Conservation (phyloP, 768 basidiomycete species). For the Lactarius sp. region DNA sequence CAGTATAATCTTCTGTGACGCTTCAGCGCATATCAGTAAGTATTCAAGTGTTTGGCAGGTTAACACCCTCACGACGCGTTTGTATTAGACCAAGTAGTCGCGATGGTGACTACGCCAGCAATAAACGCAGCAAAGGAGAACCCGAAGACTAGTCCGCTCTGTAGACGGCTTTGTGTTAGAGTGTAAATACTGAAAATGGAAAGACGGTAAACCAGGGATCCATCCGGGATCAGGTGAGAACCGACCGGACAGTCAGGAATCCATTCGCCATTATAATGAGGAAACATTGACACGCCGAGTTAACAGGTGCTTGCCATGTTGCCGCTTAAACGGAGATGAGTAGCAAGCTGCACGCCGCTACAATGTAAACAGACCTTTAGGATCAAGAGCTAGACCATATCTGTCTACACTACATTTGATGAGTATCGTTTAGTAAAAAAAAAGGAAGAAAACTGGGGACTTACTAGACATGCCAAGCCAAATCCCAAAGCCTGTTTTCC, state of each 20-base stretch:
- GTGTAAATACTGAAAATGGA: neutral
- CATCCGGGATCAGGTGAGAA: neutral
- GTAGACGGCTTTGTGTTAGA: neutral
- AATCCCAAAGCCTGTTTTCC: neutral
- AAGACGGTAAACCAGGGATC: neutral
- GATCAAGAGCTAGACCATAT: neutral
- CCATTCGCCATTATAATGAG: conserved; percentile 1
- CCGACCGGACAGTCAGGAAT: conserved; percentile 1
- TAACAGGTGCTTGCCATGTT: neutral
- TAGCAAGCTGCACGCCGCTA: neutral
- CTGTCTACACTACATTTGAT: neutral
- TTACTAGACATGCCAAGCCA: conserved; percentile 6
- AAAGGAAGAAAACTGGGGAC: neutral
- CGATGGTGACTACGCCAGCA: neutral
- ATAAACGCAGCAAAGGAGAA: neutral
- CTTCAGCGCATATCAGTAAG: neutral
- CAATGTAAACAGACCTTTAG: neutral
- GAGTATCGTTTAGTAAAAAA: neutral
- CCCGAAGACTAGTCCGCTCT: neutral
- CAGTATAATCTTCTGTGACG: neutral
- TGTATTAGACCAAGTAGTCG: neutral
- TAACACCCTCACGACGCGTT: neutral
- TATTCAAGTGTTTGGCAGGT: neutral
- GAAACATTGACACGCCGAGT: neutral
- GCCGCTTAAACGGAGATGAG: neutral